Conservation (phyloP, 805 yeast species). For the Suhomyces sp. region DNA sequence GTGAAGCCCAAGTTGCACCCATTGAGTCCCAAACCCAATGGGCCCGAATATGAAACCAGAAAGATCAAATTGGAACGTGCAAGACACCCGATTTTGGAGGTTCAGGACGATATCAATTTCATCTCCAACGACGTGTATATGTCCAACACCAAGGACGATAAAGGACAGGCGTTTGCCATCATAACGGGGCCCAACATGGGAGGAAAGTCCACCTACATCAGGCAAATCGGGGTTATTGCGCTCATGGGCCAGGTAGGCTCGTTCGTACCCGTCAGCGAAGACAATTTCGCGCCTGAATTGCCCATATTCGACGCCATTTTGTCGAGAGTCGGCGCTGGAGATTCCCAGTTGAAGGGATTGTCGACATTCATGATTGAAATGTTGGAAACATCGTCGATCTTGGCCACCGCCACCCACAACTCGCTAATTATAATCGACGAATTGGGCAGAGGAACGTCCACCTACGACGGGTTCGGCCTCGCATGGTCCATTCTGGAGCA, state of each 20-base stretch:
- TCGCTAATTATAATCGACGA: conserved; percentile 91
- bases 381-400: conserved; percentile 88
- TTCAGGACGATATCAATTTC: conserved; percentile 85
- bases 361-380: conserved; percentile 97
- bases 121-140: conserved; percentile 87
- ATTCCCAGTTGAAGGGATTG: conserved; percentile 93
- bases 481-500: conserved; percentile 96
- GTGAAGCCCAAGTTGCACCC: conserved; percentile 69
- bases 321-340: conserved; percentile 98
- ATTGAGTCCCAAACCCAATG: conserved; percentile 31
- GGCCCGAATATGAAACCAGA: conserved; percentile 34
- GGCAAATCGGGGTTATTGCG: conserved; percentile 85
- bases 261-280: conserved; percentile 66
- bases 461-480: conserved; percentile 96
- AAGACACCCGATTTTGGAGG: conserved; percentile 93
- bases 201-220: conserved; percentile 89
- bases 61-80: conserved; percentile 63
- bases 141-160: conserved; percentile 36
- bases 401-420: conserved; percentile 71
- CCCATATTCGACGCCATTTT: conserved; percentile 86
- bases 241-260: conserved; percentile 88
- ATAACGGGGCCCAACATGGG: conserved; percentile 99
- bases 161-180: conserved; percentile 63
- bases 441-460: conserved; percentile 84
- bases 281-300: conserved; percentile 53